Evolutionary conservation across 2,329 filamentous ascomycete genomes (phyloP).

Genomic region (Aureobasidium sp.): DNA sequence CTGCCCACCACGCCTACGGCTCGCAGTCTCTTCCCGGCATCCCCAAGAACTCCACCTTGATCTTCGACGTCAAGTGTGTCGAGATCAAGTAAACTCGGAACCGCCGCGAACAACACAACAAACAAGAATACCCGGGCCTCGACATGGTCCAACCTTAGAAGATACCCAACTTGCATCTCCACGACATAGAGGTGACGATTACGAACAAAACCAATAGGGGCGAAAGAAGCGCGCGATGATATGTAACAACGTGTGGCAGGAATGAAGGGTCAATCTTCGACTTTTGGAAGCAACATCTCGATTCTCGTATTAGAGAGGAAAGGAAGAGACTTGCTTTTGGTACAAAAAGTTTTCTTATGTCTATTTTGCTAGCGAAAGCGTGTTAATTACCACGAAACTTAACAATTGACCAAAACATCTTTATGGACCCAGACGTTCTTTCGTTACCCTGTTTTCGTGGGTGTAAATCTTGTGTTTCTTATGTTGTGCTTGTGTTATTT

Average conservation of each 20-base stretch:
- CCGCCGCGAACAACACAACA: not conserved
- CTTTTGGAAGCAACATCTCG: not conserved
- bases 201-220: not conserved
- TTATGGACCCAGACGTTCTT: not conserved
- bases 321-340: not conserved
- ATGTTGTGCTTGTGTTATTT: not conserved
- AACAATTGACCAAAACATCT: not conserved
- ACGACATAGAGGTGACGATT: not conserved
- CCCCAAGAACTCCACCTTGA: conserved; percentile 80
- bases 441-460: no score
- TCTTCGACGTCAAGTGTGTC: conserved; percentile 66
- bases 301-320: conserved; percentile 1
- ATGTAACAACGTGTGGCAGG: conserved; percentile 7
- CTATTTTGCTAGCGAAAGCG: conserved; percentile 1
- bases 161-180: conserved; percentile 22
- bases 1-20: conserved; percentile 82
- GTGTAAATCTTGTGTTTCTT: no score
- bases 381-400: not conserved
- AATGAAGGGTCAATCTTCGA: conserved; percentile 3
- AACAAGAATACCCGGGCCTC: not conserved
- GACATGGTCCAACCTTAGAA: conserved; percentile 1
- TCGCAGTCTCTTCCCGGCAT: conserved; percentile 75
- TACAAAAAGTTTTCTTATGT: conserved; percentile 12
- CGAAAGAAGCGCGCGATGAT: not conserved
- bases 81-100: conserved; percentile 36